Base-by-base conservation (phyloP, 768 basidiomycete species). In the Leccinum truebloodii region DNA sequence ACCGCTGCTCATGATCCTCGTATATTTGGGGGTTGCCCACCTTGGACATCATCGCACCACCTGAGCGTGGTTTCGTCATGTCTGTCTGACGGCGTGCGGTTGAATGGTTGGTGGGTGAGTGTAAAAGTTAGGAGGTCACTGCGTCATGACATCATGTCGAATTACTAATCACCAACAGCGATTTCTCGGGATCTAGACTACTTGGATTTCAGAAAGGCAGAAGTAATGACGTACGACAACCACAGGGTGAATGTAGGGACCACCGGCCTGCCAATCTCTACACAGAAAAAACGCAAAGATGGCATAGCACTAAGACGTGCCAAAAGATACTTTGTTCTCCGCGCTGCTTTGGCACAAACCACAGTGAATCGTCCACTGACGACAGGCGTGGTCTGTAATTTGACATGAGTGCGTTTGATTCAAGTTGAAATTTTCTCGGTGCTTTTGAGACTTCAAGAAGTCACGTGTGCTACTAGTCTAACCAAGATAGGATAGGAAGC, bases 1-100 rank as follows among this genome's bases (percentile, higher is more conserved):
- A 79, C 81, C 78, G 78, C 64, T 84, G 82, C 53, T 84, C 82
- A 22, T 77, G 75, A 52, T 73, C 80, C 49, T 80, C 74, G 70
- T 83, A 80, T 46, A 79, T 72, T 32, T 82, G 82, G 3, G 75
- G 66, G 62, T 79, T 81, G n/a, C 81, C 81, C 48, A 80, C 79
- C 55, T 79, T 80, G 52, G 82, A 83, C 68, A 78, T 78, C 81
- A 83, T 83, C 61, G 80, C 71, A 16, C 73, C 71, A 14, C 73
- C 69, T 10, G 71, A 69, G 57, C 59, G 64, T 52, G 50, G 51
- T 5, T 52, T 46, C 1, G 67, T 67, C 68, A 71, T 71, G 49
- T 57, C 48, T 57, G 26, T 62, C 26, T 63, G 57, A 20, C 44
- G 18, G 5, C 8, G 50, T 30, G 44, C 16, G 12, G 44, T n/a